Evolutionary conservation across 805 yeast species (phyloP), one percentile per base, ranked within the genome.

Genomic region (Schizosaccharomyces japonicus): DNA sequence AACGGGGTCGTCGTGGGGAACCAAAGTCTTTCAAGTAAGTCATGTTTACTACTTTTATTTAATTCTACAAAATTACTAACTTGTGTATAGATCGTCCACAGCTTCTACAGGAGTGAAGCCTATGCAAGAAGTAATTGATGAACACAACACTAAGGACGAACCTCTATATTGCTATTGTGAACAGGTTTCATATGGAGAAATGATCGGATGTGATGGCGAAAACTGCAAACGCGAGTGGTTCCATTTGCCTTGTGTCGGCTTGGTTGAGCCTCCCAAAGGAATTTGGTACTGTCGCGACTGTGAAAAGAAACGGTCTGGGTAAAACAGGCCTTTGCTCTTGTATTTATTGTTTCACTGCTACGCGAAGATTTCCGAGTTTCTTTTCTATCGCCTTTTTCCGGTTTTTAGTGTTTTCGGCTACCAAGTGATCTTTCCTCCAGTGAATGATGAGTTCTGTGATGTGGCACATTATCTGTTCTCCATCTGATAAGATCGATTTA

Each of bases 181-280:
- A 60, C 95, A 85, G 60, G 94, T 85, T 0, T 87, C 95, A 3
- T 90, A 80, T 59, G 98, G 98, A 17, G 96, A 90, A 58, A 90
- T 90, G 98, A 95, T 90, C 51, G 98, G 94, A 1, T 90, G 98
- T 64, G 98, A 90, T 58, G 95, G 95, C 10, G 85, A 81, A 31
- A 75, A 75, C 48, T 82, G 94, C 65, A 75, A 75, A 59, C 67
- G 81, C 49, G 94, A 81, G 61, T 81, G 94, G 94, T 81, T 82
- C 61, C 94, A 81, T 65, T 66, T 82, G 53, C 90, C 92, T n/a
- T 81, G 94, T 61, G 81, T 79, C 39, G 92, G 92, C 1, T 68
- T 80, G 54, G 75, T 73, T 48, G 80, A 81, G 44, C 71, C 83
- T 5, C 94, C 94, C 68, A 55, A 54, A 26, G 58, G 58, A 8